phyloP scores from a whole-genome alignment of 345 rosid genomes.

The Gossypium longicalyx region DNA sequence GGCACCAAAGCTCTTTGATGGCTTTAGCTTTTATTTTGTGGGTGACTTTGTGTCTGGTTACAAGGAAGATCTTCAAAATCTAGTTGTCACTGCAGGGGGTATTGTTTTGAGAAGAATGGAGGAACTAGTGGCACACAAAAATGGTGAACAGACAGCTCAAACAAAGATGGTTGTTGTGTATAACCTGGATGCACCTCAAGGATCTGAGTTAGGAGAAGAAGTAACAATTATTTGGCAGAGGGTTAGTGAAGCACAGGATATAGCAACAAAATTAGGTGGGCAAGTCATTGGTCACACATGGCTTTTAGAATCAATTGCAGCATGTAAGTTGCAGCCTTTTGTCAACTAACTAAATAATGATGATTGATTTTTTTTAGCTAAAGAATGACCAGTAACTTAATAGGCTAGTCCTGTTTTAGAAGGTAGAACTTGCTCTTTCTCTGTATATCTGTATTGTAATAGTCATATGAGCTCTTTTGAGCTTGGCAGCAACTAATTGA shows the following conservation, averaged over 20 bases:
- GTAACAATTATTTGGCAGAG: slow-evolving; percentile 67
- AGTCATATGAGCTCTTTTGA: no score
- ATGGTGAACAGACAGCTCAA: slow-evolving; percentile 3
- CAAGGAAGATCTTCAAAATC: slow-evolving; percentile 59
- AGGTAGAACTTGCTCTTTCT: background rate
- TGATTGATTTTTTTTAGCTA: background rate
- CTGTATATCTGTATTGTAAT: background rate
- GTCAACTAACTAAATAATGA: slow-evolving; percentile 13
- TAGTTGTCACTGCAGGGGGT: slow-evolving; percentile 68
- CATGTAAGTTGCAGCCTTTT: slow-evolving; percentile 44
- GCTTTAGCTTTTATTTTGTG: slow-evolving; percentile 50
- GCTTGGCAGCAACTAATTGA: background rate
- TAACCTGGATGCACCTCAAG: slow-evolving; percentile 50
- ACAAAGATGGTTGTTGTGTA: slow-evolving; percentile 47
- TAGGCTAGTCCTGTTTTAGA: background rate
- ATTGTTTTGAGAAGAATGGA: slow-evolving; percentile 34
- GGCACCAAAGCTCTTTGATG: slow-evolving; percentile 69
- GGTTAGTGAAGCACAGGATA: slow-evolving; percentile 55
- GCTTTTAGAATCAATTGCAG: slow-evolving; percentile 80
- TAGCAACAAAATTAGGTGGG: slow-evolving; percentile 42
- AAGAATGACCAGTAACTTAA: slow-evolving; percentile 2
- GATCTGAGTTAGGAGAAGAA: slow-evolving; percentile 62
- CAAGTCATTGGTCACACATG: slow-evolving; percentile 61
- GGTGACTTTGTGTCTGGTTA: slow-evolving; percentile 57
- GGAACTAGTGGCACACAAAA: slow-evolving; percentile 27